Conservation (phyloP, 2,329 filamentous ascomycete species). For the Aspergillus japonicus region DNA sequence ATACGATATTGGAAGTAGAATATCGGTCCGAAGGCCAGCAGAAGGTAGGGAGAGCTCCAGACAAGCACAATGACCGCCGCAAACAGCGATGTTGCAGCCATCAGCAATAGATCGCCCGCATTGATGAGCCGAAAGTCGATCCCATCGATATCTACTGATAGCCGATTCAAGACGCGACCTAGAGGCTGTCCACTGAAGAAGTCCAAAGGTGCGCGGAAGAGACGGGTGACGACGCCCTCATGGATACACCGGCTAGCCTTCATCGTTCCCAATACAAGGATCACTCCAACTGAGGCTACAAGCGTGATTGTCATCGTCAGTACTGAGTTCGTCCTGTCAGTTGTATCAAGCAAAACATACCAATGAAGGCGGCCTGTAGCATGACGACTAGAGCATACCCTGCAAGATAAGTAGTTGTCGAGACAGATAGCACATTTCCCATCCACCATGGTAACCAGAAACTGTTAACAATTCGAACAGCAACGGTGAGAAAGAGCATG, state of each 20-base stretch:
- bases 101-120: neutral
- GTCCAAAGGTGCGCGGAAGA: neutral
- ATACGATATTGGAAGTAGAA: neutral
- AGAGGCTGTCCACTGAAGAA: neutral
- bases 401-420: neutral
- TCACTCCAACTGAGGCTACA: neutral
- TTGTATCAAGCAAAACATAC: neutral
- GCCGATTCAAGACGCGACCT: neutral
- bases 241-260: neutral
- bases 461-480: neutral
- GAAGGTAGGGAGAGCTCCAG: neutral
- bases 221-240: neutral
- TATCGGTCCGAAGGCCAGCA: neutral
- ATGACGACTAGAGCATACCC: neutral
- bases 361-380: neutral
- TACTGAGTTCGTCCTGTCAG: too few species aligned
- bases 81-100: neutral
- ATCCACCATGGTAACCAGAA: neutral
- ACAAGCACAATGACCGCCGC: neutral
- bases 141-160: neutral
- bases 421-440: neutral
- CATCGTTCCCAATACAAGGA: neutral
- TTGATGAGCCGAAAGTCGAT: neutral
- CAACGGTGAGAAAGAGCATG: neutral
- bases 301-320: neutral